phyloP scores from a whole-genome alignment of 2,329 filamentous ascomycete genomes.

The Fusarium mangiferae region DNA sequence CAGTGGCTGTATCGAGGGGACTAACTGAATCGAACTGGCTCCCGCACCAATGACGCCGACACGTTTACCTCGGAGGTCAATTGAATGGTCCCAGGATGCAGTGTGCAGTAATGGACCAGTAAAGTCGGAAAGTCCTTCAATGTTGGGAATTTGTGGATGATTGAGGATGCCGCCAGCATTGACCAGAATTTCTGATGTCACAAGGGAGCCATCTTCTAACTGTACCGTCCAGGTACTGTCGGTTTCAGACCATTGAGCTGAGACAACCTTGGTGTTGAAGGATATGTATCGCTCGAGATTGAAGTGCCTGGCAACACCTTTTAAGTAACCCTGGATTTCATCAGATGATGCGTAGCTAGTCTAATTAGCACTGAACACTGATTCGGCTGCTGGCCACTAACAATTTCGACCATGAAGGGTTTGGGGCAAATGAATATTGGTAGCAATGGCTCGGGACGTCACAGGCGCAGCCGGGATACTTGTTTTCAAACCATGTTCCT shows the following conservation, averaged over 20 bases:
- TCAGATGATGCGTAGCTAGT: conserved; percentile 60
- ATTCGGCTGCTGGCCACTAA: accelerated
- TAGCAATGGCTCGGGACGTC: conserved; percentile 65
- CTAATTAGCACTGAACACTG: accelerated
- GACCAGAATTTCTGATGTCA: conserved; percentile 57
- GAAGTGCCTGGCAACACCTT: conserved; percentile 56
- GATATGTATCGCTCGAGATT: conserved; percentile 52
- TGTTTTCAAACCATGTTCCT: conserved; percentile 69
- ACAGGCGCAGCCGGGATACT: conserved; percentile 63
- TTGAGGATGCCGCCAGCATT: conserved; percentile 61
- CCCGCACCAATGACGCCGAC: conserved; percentile 55
- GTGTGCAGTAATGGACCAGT: conserved; percentile 63
- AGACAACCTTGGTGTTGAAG: conserved; percentile 40
- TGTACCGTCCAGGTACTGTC: not conserved
- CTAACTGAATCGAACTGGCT: conserved; percentile 58
- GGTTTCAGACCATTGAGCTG: conserved; percentile 47
- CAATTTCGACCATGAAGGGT: conserved; percentile 62
- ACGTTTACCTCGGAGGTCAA: conserved; percentile 51
- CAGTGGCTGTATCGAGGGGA: conserved; percentile 55
- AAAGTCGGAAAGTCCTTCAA: conserved; percentile 58
- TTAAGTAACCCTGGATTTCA: conserved; percentile 69
- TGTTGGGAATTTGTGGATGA: conserved; percentile 62
- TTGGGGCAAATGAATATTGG: conserved; percentile 59
- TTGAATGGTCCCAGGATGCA: conserved; percentile 60
- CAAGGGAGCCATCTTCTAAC: not conserved